Evolutionary conservation across 805 yeast genomes (phyloP).

Genomic region (Yarrowia deformans): DNA sequence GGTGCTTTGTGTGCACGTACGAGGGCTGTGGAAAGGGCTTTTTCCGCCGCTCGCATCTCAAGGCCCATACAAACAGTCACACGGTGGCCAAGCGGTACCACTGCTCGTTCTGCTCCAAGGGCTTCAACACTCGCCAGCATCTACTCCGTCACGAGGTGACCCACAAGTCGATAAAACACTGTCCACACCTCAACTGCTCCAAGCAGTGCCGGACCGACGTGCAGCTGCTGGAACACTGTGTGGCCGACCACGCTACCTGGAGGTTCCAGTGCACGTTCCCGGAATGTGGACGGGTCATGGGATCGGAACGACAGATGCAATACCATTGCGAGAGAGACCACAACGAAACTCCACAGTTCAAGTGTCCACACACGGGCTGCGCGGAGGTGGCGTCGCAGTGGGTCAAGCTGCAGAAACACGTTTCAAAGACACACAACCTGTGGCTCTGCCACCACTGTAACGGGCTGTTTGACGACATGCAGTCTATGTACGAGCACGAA

Average conservation of each 20-base stretch:
- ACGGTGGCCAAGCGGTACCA: conserved; percentile 68
- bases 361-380: conserved; percentile 61
- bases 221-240: conserved; percentile 27
- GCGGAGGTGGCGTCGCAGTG: conserved; percentile 72
- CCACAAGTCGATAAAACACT: conserved; percentile 61
- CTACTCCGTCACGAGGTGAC: conserved; percentile 81
- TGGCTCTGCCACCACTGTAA: conserved; percentile 24
- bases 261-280: not conserved
- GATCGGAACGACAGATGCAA: conserved; percentile 7
- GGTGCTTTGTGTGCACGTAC: conserved; percentile 72
- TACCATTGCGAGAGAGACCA: conserved; percentile 29
- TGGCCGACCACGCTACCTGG: conserved; percentile 12
- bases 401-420: conserved; percentile 77
- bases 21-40: conserved; percentile 69
- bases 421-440: conserved; percentile 62
- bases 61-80: conserved; percentile 76
- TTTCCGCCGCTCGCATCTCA: conserved; percentile 78
- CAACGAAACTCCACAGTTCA: conserved; percentile 59
- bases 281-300: not conserved
- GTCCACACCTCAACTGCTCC: conserved; percentile 3
- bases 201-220: conserved; percentile 14
- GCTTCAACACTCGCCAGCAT: conserved; percentile 82
- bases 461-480: not conserved
- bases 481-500: conserved; percentile 28
- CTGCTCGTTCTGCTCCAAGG: conserved; percentile 81